phyloP scores from a whole-genome alignment of 1,139 yeast genomes.

The Geotrichum candidum region DNA sequence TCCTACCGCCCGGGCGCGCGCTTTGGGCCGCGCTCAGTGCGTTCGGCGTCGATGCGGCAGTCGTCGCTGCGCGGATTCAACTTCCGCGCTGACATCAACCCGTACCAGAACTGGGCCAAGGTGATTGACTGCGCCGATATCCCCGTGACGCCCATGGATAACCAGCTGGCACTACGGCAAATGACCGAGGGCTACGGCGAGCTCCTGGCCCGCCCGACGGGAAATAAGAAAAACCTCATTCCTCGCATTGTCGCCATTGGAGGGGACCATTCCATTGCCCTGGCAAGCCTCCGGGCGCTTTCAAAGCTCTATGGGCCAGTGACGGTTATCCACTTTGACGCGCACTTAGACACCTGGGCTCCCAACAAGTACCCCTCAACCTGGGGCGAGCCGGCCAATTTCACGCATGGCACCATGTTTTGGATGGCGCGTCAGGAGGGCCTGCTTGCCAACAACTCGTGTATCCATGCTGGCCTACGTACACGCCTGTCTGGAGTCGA shows the following conservation, averaged over 20 bases:
- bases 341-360: conserved; percentile 73
- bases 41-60: conserved; percentile 71
- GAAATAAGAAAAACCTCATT: conserved; percentile 20
- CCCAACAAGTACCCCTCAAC: conserved; percentile 62
- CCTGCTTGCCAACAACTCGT: conserved; percentile 46
- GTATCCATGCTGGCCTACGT: conserved; percentile 68
- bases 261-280: conserved; percentile 69
- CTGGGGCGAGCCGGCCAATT: conserved; percentile 50
- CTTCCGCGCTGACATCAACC: conserved; percentile 58
- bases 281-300: conserved; percentile 64
- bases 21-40: conserved; percentile 72
- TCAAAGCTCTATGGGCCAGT: conserved; percentile 55
- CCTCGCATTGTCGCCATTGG: conserved; percentile 67
- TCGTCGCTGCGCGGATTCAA: conserved; percentile 61
- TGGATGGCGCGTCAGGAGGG: conserved; percentile 74
- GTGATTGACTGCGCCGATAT: conserved; percentile 76
- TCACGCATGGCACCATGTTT: conserved; percentile 76
- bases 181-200: conserved; percentile 64
- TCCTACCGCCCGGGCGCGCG: conserved; percentile 73
- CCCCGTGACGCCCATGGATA: conserved; percentile 75
- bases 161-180: conserved; percentile 58
- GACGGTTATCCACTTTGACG: conserved; percentile 69
- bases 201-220: conserved; percentile 38
- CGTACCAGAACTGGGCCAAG: conserved; percentile 62
- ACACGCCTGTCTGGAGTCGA: conserved; percentile 58